These are phyloP conservation scores for Trichocomaceae sp. DNA, from an alignment of 2,329 filamentous ascomycete species.

Conservation along the genomic window DNA sequence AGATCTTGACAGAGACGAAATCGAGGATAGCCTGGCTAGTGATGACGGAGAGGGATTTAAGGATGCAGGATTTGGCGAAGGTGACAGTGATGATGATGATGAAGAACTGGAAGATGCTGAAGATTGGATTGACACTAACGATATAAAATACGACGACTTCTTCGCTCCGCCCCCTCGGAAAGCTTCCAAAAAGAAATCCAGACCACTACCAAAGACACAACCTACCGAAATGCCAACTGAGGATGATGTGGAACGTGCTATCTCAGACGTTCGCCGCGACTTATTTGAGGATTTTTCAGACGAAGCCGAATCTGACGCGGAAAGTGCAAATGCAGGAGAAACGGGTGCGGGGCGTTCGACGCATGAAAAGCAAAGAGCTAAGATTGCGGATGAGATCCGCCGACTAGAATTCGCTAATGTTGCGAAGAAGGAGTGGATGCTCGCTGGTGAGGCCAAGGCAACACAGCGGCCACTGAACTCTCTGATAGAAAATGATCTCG, in stretches of 20 bases:
- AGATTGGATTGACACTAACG: constrained; percentile 68
- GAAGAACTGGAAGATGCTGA: constrained; percentile 53
- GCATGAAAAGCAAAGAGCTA: constrained; percentile 80
- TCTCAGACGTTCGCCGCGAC: constrained; percentile 80
- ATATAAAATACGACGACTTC: constrained; percentile 86
- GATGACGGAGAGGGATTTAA: constrained; percentile 76
- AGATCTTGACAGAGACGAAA: constrained; percentile 48
- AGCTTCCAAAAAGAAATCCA: constrained; percentile 48
- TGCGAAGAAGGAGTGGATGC: constrained; percentile 82
- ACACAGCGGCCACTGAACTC: constrained; percentile 82
- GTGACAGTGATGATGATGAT: constrained; percentile 60
- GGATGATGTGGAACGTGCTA: constrained; percentile 70
- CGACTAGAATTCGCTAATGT: constrained; percentile 83
- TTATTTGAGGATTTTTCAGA: constrained; percentile 72
- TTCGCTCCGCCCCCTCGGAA: constrained; percentile 80
- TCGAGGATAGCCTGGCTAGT: constrained; percentile 42
- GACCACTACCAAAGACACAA: constrained; percentile 50
- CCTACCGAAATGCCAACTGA: constrained; percentile 45
- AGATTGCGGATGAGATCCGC: constrained; percentile 82
- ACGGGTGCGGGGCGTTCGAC: constrained; percentile 49
- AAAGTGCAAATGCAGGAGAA: constrained; percentile 39
- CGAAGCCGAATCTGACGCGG: constrained; percentile 61
- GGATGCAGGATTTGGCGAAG: constrained; percentile 61
- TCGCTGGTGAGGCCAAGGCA: constrained; percentile 80
- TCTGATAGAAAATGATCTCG: constrained; percentile 85